These are phyloP conservation scores for Panaeolus papilionaceus DNA, from an alignment of 768 basidiomycete species.

Conservation along the genomic window DNA sequence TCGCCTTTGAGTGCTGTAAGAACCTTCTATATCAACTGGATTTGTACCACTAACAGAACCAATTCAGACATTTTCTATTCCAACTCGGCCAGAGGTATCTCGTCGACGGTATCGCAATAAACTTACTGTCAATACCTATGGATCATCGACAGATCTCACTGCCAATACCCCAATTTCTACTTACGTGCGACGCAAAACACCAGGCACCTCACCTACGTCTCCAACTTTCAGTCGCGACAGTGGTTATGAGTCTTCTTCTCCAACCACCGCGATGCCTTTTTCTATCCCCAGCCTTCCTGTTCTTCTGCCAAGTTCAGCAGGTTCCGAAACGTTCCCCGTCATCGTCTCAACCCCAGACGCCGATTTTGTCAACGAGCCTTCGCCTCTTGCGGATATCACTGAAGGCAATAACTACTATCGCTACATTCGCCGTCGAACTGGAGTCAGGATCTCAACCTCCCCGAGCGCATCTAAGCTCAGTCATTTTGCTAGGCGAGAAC, in stretches of 20 bases:
- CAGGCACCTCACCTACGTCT: constrained; percentile 73
- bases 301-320: constrained; percentile 51
- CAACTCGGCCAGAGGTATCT: constrained; percentile 50
- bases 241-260: constrained; percentile 43
- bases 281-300: constrained; percentile 70
- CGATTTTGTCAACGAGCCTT: constrained; percentile 29
- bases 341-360: constrained; percentile 44
- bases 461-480: constrained; percentile 39
- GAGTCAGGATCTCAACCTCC: constrained; percentile 52
- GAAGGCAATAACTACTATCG: constrained; percentile 37
- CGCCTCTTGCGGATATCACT: constrained; percentile 33
- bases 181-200: constrained; percentile 81
- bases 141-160: constrained; percentile 55
- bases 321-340: constrained; percentile 46
- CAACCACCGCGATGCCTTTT: constrained; percentile 53
- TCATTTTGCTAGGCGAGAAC: constrained; percentile 34
- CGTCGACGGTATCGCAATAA: constrained; percentile 52
- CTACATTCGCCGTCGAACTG: constrained; percentile 44
- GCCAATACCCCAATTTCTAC: constrained; percentile 81
- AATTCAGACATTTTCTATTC: constrained; percentile 40
- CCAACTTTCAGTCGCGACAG: constrained; percentile 62
- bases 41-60: constrained; percentile 19
- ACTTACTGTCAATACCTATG: constrained; percentile 54
- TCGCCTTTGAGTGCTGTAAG: constrained; percentile 39
- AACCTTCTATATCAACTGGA: constrained; percentile 17